Conservation (phyloP, 2,329 filamentous ascomycete species). For the Cytospora paraplurivora region DNA sequence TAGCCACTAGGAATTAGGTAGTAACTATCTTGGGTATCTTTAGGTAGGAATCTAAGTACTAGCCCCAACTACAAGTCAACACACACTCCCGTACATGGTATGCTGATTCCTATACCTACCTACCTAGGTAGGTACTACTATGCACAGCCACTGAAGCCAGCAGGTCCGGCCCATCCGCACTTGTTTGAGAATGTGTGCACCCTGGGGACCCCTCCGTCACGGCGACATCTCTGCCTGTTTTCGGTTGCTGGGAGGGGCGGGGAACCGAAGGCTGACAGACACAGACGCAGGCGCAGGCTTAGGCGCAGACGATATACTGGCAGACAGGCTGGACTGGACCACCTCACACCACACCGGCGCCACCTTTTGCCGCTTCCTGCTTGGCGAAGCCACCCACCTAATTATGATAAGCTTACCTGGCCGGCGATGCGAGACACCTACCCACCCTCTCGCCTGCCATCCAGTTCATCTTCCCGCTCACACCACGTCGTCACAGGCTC, state of each 20-base stretch:
- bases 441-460: neutral
- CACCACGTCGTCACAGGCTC: constrained; percentile 13
- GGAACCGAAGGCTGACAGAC: too few species aligned
- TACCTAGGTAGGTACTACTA: too few species aligned
- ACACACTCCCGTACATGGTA: neutral
- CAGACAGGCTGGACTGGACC: neutral
- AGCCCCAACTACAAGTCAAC: neutral
- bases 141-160: neutral
- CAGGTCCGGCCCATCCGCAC: neutral
- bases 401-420: neutral
- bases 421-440: neutral
- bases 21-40: neutral
- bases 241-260: too few species aligned
- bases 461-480: constrained; percentile 18
- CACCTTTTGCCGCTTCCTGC: neutral
- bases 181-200: neutral
- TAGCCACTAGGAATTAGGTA: neutral
- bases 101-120: too few species aligned
- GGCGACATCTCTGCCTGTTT: too few species aligned
- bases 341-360: constrained; percentile 1
- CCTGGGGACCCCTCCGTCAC: too few species aligned
- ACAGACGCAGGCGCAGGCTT: too few species aligned
- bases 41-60: too few species aligned
- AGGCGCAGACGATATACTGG: too few species aligned
- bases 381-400: neutral